phyloP scores from a whole-genome alignment of 768 basidiomycete species.

The Russula abietina region DNA sequence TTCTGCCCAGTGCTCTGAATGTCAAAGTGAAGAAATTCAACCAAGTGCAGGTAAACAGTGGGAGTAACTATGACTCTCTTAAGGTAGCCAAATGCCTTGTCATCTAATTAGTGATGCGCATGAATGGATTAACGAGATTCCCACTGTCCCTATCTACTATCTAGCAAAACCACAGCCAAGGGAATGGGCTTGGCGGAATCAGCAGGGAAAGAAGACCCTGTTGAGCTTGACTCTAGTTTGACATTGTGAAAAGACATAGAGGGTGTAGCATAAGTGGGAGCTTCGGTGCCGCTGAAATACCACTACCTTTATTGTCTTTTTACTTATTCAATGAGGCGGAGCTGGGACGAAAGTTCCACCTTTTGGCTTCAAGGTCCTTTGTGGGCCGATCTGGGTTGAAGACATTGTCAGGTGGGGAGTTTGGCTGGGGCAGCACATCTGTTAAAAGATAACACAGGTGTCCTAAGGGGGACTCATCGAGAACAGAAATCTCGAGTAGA shows the following conservation, averaged over 20 bases:
- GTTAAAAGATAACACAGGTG: conserved; percentile 26
- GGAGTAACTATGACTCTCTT: conserved; percentile 57
- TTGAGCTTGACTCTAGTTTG: conserved; percentile 85
- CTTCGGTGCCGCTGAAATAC: conserved; percentile 73
- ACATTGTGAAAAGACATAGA: conserved; percentile 79
- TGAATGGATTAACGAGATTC: too few relatives aligned
- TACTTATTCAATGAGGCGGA: conserved; percentile 74
- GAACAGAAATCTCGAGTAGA: conserved; percentile 47
- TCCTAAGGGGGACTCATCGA: too few relatives aligned
- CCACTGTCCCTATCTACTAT: too few relatives aligned
- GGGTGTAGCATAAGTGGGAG: conserved; percentile 80
- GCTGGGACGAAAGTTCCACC: conserved; percentile 64
- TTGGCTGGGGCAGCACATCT: conserved; percentile 79
- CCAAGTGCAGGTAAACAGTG: conserved; percentile 31
- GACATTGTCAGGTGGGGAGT: conserved; percentile 79
- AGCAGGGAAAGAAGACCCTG: conserved; percentile 78
- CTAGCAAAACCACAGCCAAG: too few relatives aligned
- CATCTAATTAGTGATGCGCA: too few relatives aligned
- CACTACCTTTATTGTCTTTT: conserved; percentile 74
- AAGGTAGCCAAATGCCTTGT: too few relatives aligned
- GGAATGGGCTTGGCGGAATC: too few relatives aligned
- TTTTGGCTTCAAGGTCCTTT: conserved; percentile 67
- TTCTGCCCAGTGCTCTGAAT: conserved; percentile 81
- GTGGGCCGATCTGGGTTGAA: conserved; percentile 63
- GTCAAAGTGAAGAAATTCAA: conserved; percentile 37